A percentile compares a stretch with the other conserved stretches of the same genome.
Evolutionary conservation across 1,284 basidiomycete genomes (phyloP).

Genomic region (Takashimella koratensis): DNA sequence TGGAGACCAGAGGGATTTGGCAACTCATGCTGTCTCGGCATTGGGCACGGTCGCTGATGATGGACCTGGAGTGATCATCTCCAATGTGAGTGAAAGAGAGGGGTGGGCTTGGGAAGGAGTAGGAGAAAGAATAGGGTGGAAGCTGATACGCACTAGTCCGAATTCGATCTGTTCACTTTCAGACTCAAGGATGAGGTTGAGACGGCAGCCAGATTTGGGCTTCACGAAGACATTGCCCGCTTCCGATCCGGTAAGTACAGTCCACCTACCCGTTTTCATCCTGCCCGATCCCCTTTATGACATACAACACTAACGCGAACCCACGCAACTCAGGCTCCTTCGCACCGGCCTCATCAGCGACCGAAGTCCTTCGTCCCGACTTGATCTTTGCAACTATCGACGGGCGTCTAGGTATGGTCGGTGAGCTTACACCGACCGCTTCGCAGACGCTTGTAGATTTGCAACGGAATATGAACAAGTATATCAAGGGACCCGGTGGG

Average conservation of each 20-base stretch:
- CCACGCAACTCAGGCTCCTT: too few species aligned
- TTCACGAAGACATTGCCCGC: conserved; percentile 50
- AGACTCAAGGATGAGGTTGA: conserved; percentile 44
- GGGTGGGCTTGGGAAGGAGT: not conserved
- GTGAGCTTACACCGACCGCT: conserved; percentile 59
- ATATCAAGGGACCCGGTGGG: conserved; percentile 58
- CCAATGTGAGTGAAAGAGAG: conserved; percentile 62
- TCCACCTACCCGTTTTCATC: too few species aligned
- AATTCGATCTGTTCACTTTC: conserved; percentile 62
- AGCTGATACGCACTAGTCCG: not conserved
- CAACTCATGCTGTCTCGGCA: conserved; percentile 59
- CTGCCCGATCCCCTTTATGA: too few species aligned
- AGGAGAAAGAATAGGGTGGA: not conserved
- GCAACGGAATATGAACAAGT: conserved; percentile 69
- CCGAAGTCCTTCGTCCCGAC: conserved; percentile 51
- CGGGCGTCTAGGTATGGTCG: conserved; percentile 75
- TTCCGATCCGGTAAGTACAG: conserved; percentile 43
- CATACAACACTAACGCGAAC: too few species aligned
- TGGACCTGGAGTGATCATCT: conserved; percentile 60
- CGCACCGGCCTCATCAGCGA: conserved; percentile 27
- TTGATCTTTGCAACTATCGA: conserved; percentile 74
- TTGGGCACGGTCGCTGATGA: conserved; percentile 41
- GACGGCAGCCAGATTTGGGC: conserved; percentile 46
- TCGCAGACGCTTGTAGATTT: conserved; percentile 67
- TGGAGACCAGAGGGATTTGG: conserved; percentile 70